Conservation (phyloP, 805 yeast species). For the Isabelozyma heimii region DNA sequence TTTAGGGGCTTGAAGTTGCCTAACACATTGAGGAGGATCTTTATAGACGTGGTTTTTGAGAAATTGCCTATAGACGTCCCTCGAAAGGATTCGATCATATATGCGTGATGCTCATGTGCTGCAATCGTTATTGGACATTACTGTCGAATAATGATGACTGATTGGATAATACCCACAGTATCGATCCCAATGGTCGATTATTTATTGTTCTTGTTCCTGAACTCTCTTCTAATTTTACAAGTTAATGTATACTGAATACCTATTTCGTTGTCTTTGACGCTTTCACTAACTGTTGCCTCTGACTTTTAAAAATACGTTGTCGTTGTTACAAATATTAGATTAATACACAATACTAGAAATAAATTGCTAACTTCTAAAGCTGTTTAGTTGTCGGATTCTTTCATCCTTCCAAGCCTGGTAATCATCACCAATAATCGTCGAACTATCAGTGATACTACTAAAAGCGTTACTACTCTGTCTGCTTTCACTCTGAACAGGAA, state of each 20-base stretch:
- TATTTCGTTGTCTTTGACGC: no score
- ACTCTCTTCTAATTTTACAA: no score
- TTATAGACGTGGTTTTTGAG: conserved; percentile 9
- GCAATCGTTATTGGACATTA: not conserved
- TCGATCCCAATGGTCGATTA: no score
- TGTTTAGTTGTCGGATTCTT: conserved; percentile 24
- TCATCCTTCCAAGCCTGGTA: conserved; percentile 40
- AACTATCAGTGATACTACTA: conserved; percentile 25
- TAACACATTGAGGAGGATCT: conserved; percentile 8
- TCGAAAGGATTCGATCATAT: conserved; percentile 1
- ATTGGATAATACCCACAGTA: no score
- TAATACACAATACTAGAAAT: not conserved
- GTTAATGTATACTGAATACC: no score
- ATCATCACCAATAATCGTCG: conserved; percentile 40
- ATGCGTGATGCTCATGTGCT: not conserved
- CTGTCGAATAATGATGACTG: not conserved
- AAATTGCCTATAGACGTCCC: not conserved
- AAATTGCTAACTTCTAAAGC: not conserved
- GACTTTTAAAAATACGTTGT: no score
- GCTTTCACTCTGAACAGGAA: not conserved
- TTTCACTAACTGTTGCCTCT: no score
- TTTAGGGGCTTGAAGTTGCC: conserved; percentile 8
- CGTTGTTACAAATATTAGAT: not conserved
- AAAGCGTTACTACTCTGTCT: conserved; percentile 4
- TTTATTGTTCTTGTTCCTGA: not conserved